These are phyloP conservation scores for Boletellus emodensis DNA, from an alignment of 768 basidiomycete genomes.

Conservation along the genomic window DNA sequence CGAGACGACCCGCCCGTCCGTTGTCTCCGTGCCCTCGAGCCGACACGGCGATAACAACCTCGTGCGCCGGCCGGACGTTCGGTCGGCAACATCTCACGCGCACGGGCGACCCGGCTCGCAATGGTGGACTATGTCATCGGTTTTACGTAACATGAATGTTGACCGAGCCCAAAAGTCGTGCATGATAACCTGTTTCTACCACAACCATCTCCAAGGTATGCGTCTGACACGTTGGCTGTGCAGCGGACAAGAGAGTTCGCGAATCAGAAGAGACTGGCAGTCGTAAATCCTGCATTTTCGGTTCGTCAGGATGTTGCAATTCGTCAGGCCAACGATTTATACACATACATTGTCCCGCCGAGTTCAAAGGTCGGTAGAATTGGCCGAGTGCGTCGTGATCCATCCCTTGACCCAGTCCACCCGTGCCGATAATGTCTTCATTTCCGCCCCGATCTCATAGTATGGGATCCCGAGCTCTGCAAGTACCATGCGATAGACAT, in stretches of 20 bases:
- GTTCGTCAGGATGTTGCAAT: not conserved
- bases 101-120: too few species aligned
- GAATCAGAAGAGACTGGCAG: too few species aligned
- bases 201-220: not conserved
- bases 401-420: constrained; percentile 20
- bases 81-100: too few species aligned
- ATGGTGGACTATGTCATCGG: too few species aligned
- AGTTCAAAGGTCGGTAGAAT: constrained; percentile 6
- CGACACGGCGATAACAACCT: too few species aligned
- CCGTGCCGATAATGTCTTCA: constrained; percentile 34
- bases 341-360: not conserved
- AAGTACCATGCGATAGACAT: constrained; percentile 38
- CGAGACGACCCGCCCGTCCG: too few species aligned
- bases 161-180: constrained; percentile 17
- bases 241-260: too few species aligned
- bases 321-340: not conserved
- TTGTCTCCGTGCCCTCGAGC: too few species aligned
- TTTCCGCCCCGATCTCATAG: constrained; percentile 43
- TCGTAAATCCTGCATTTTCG: too few species aligned
- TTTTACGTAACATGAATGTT: constrained; percentile 3
- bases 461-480: constrained; percentile 41
- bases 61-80: too few species aligned
- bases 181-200: constrained; percentile 28
- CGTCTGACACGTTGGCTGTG: too few species aligned
- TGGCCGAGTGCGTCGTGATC: not conserved